Evolutionary conservation across 2,329 filamentous ascomycete species (phyloP).

Genomic region (Dactylellina haptotyla): DNA sequence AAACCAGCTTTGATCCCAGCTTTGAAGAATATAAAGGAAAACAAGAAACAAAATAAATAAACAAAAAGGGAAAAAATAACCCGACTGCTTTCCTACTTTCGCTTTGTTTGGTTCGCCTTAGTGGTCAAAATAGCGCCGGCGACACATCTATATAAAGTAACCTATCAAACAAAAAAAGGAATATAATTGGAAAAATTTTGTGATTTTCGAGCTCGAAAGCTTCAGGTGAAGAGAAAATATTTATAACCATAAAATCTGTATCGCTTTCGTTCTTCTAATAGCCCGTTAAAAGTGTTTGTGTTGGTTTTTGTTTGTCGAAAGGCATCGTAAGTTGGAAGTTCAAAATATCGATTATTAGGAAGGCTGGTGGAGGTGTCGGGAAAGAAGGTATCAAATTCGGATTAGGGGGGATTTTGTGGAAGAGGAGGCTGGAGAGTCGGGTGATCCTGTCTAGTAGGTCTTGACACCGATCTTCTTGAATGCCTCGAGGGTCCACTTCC

Average conservation of each 20-base stretch:
- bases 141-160: slow-evolving; percentile 39
- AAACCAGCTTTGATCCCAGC: slow-evolving; percentile 69
- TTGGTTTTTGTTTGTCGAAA: slow-evolving; percentile 24
- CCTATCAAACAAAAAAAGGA: slow-evolving; percentile 11
- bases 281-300: slow-evolving; percentile 25
- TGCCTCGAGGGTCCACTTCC: slow-evolving; percentile 71
- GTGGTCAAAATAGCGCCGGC: slow-evolving; percentile 33
- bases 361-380: not conserved
- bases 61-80: not conserved
- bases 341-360: slow-evolving; percentile 6
- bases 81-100: slow-evolving; percentile 63
- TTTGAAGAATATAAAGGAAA: slow-evolving; percentile 67
- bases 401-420: too few species aligned
- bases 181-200: slow-evolving; percentile 59
- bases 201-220: too few species aligned
- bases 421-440: not conserved
- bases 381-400: not conserved
- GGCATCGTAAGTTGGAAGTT: slow-evolving; percentile 54
- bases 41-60: not conserved
- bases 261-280: slow-evolving; percentile 44
- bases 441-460: slow-evolving; percentile 18
- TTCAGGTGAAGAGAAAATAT: too few species aligned
- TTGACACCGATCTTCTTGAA: slow-evolving; percentile 51
- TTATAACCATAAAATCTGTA: slow-evolving; percentile 21
- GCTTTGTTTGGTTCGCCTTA: slow-evolving; percentile 59